These are phyloP conservation scores for Metschnikowia cubensis DNA, from an alignment of 805 yeast species.

Conservation along the genomic window DNA sequence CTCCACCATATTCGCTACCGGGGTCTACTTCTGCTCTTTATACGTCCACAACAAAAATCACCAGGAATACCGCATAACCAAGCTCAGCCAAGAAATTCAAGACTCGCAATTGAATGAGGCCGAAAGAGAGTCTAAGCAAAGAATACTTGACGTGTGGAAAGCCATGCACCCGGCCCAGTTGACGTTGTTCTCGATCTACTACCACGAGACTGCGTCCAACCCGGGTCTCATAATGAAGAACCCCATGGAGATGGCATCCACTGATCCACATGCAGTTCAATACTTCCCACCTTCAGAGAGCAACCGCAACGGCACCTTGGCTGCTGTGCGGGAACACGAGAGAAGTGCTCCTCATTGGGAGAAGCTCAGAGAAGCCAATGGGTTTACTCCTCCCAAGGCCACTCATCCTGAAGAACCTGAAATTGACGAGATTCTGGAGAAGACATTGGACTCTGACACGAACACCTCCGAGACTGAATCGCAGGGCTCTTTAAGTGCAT, in stretches of 20 bases:
- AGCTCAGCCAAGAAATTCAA: constrained; percentile 29
- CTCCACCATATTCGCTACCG: constrained; percentile 37
- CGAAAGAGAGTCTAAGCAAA: constrained; percentile 11
- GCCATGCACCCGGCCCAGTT: constrained; percentile 31
- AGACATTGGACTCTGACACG: background rate
- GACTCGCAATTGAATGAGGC: constrained; percentile 19
- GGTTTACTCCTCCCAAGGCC: constrained; percentile 13
- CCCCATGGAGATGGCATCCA: constrained; percentile 41
- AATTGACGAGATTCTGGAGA: background rate
- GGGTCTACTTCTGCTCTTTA: constrained; percentile 12
- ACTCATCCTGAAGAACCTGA: constrained; percentile 5
- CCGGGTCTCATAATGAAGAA: constrained; percentile 52
- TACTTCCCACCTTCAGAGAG: constrained; percentile 19
- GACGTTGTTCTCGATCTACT: constrained; percentile 47
- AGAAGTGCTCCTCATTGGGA: constrained; percentile 32
- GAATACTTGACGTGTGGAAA: constrained; percentile 31
- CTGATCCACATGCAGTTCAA: constrained; percentile 27
- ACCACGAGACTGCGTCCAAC: constrained; percentile 46
- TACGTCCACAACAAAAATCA: constrained; percentile 11
- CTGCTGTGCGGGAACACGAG: constrained; percentile 13
- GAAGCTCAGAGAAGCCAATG: constrained; percentile 30
- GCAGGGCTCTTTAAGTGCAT: constrained; percentile 11
- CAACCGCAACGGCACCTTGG: constrained; percentile 5
- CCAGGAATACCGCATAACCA: constrained; percentile 25
- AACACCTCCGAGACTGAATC: background rate